Evolutionary conservation across 148 eudicot species (phyloP), one percentile per base, ranked within the genome.

Genomic region (Rhododendron simsii): DNA sequence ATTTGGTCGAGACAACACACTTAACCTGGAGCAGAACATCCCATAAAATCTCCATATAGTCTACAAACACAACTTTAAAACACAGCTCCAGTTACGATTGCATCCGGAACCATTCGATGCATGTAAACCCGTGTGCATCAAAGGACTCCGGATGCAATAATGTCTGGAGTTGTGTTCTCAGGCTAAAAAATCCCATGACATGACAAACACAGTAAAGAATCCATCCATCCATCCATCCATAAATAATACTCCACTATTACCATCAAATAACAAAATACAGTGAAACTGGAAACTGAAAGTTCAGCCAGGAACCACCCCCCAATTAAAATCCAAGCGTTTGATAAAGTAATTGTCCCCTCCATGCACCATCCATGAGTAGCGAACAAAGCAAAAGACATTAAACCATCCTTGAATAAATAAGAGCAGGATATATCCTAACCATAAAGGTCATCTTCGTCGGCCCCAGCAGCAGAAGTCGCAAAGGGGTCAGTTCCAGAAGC

Each of bases 361-460:
- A 41, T 44, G 7, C 47, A 75, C 41, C 20, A 30, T 30, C 76
- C 76, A 75, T 44, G 30, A 78, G 53, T 41, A 44, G 80, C 50
- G 12, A 3, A 10, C 2, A 41, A 18, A 44, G n/a, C 81, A 10
- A 44, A 77, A 76, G 1, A 23, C n/a, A 44, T 8, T 11, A 21
- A 20, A 78, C 30, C 21, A 7, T 21, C 13, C 11, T 35, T 5
- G 28, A 44, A 77, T 9, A n/a, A 61, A 41, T 48, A 69, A 69
- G 63, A 84, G 85, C 63, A 30, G 14, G 30, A 13, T 53, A 71
- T 14, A 84, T 74, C 23, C 71, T 87, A 89, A 45, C 88, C 88
- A 86, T 90, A 90, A 3, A 90, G 65, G 69, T 90, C 91, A 78
- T 88, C 91, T 73, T 90, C 91, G 20, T 90, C 91, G 11, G 85